Conservation (phyloP, 345 rosid species). For the Sonneratia alba region DNA sequence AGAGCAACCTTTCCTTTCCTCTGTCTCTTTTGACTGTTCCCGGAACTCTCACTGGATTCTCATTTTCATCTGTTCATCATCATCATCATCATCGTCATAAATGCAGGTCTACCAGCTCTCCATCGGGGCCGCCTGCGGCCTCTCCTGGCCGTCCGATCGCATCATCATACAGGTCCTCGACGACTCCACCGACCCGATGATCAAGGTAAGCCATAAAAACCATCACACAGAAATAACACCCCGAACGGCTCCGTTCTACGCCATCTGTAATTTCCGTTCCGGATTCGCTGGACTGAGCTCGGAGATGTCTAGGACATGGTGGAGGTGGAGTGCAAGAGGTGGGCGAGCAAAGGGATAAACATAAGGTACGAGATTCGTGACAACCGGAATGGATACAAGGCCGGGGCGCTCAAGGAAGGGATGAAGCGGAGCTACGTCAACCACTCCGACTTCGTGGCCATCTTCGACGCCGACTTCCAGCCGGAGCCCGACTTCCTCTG, state of each 20-base stretch:
- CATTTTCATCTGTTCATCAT: neutral
- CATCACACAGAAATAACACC: too few species aligned
- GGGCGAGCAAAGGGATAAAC: slow-evolving; percentile 97
- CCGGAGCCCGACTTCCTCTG: slow-evolving; percentile 88
- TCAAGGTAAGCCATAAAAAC: slow-evolving; percentile 38
- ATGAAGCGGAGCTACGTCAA: slow-evolving; percentile 83
- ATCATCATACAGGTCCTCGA: slow-evolving; percentile 85
- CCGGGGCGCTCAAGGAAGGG: slow-evolving; percentile 92
- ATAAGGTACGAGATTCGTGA: slow-evolving; percentile 80
- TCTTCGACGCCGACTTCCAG: slow-evolving; percentile 96
- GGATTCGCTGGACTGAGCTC: too few species aligned
- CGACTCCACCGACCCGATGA: slow-evolving; percentile 81
- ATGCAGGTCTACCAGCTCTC: slow-evolving; percentile 75
- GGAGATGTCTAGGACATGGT: slow-evolving; percentile 48
- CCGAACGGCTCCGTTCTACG: too few species aligned
- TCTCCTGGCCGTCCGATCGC: slow-evolving; percentile 95
- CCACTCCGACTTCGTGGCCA: slow-evolving; percentile 73
- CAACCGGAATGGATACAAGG: slow-evolving; percentile 79
- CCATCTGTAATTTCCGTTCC: too few species aligned
- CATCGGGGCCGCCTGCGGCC: slow-evolving; percentile 93
- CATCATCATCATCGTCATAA: too few species aligned
- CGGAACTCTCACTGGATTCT: neutral
- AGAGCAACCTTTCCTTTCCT: too few species aligned
- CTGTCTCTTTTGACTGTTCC: too few species aligned
- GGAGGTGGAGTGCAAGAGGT: slow-evolving; percentile 79